Base-by-base conservation (phyloP, 495 filamentous ascomycete species). In the Daldinia caldariorum region DNA sequence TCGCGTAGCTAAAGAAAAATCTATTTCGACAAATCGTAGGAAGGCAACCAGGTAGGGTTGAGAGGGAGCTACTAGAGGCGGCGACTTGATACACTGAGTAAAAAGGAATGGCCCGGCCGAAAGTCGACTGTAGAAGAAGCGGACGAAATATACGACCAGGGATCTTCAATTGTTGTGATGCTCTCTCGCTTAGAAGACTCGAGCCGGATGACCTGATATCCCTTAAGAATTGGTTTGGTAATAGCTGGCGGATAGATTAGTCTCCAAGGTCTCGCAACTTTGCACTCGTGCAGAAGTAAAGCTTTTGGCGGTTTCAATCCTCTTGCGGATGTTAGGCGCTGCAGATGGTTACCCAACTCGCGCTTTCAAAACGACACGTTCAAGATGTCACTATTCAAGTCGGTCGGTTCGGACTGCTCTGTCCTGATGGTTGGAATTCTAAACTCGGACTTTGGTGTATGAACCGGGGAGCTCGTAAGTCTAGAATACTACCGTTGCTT, bases 221-320 rank as follows among this genome's bases (percentile, higher is more conserved):
- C 58, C 51, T 59, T 59, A 34, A 37, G 59, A 39, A 57, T 59
- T n/a, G 22, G 53, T 43, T 38, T 56, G 34, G 47, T 59, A 47
- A 16, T 58, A 43, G 32, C 43, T 56, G 35, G 37, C 51, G 26
- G 43, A 3, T 37, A 7, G 61, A 16, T 72, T 69, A 72, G 58
- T 72, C 16, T 18, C 58, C 13, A 51, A 55, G 18, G 32, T 53
- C 56, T 65, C 41, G 45, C 57, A 20, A 51, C 68, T 61, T 66
- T 51, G 64, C 50, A 65, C 56, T 67, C 59, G 56, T 57, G 47
- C 58, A 31, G 57, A 14, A 35, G 50, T 41, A 20, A 38, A 58
- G 18, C 55, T 18, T 61, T 56, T 13, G 12, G 22, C 37, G 31
- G 58, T 47, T 59, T 26, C 57, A 43, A 58, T 61, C n/a, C 65